Evolutionary conservation across 495 filamentous ascomycete genomes (phyloP), one percentile per base, ranked within the genome.

Genomic region (Penicillium macrosclerotiorum): DNA sequence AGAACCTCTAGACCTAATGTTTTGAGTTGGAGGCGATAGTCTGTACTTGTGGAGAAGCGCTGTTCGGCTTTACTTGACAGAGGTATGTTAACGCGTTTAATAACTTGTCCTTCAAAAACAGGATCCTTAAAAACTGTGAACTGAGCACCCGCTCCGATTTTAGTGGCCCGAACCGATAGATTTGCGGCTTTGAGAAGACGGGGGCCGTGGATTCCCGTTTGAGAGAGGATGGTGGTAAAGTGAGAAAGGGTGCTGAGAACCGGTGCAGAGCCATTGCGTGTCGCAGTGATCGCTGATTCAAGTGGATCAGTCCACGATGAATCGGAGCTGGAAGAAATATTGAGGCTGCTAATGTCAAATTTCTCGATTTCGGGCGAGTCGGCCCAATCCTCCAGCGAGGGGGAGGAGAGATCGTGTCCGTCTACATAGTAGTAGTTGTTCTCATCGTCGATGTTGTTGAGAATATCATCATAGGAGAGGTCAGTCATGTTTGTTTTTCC

Each of bases 131-230:
- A 57, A 8, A 57, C 54, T 9, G 45, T 49, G 16, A 57, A 57
- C 20, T 57, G 54, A 4, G 45, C 24, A 8, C 54, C 54, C 3
- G 49, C 20, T 5, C 49, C 54, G 14, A 57, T 52, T 24, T 52
- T 57, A 2, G 42, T 42, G 3, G 49, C 54, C 9, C 45, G 33
- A 8, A 38, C 23, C 5, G 27, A 17, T 14, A 57, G 54, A 14
- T 57, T 57, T 4, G 26, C 16, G 8, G 45, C 25, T 36, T 52
- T 52, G 20, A 57, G 37, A 4, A 48, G 40, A 32, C 45, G 54
- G 19, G 55, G 55, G 2, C 55, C 55, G 20, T 58, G 46, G 23
- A 59, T 51, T 9, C 55, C 55, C 0, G 55, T 59, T 42, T 44
- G 52, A 3, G 55, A 47, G 8, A 59, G 47, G 14, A 59, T 59